Evolutionary conservation across 1,284 basidiomycete species (phyloP).

Genomic region (Leccinum fuscescens): DNA sequence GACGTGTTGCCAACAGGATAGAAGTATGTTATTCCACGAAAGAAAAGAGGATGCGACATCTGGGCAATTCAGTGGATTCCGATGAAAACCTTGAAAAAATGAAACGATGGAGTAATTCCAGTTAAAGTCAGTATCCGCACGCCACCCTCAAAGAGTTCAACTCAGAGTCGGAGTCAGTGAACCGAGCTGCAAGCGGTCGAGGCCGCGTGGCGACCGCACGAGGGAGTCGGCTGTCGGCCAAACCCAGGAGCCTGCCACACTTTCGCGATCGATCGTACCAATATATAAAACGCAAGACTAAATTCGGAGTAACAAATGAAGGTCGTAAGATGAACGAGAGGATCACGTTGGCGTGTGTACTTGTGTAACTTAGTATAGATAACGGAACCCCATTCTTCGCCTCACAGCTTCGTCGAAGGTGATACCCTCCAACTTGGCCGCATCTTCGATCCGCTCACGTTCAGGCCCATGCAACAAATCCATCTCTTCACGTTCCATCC

Average conservation of each 20-base stretch:
- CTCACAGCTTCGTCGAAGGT: constrained; percentile 53
- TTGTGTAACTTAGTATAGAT: constrained; percentile 15
- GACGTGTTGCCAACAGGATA: constrained; percentile 59
- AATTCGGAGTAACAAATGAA: background rate
- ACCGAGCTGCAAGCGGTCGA: background rate
- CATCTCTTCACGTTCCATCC: constrained; percentile 46
- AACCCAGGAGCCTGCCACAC: background rate
- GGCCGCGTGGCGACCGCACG: background rate
- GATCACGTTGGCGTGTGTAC: background rate
- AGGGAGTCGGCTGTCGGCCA: background rate
- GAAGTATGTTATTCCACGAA: constrained; percentile 40
- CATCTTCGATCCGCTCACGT: constrained; percentile 46
- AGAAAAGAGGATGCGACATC: constrained; percentile 39
- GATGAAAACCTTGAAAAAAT: background rate
- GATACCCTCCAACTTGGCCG: constrained; percentile 49
- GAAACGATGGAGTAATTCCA: background rate
- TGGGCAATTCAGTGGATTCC: background rate
- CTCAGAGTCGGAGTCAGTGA: background rate
- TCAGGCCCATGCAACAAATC: constrained; percentile 42
- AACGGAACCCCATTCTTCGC: constrained; percentile 38
- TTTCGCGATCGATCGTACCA: background rate
- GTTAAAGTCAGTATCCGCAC: background rate
- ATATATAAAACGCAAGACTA: background rate
- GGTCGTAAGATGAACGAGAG: background rate
- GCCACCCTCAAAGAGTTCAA: background rate